phyloP scores from a whole-genome alignment of 148 eudicot species.

The Selenicereus undatus region DNA sequence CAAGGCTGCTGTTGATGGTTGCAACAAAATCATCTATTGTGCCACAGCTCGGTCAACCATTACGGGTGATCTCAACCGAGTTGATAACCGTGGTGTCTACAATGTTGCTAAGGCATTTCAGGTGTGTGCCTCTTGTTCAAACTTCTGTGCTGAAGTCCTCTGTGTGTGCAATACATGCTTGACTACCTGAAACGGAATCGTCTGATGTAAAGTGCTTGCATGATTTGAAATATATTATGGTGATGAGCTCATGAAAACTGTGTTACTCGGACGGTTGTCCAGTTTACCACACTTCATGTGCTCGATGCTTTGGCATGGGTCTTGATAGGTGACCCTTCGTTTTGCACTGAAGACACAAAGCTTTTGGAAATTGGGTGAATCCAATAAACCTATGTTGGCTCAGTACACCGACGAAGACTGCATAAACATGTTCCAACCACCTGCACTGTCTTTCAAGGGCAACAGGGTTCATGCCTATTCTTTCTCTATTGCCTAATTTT shows the following conservation, averaged over 20 bases:
- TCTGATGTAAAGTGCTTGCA: not conserved
- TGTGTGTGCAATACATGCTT: not conserved
- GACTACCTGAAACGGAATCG: not conserved
- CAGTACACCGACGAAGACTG: not conserved
- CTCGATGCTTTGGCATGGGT: no score
- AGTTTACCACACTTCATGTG: no score
- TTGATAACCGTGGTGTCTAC: slow-evolving; percentile 82
- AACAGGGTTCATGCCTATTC: no score
- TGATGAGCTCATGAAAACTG: no score
- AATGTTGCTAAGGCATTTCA: slow-evolving; percentile 87
- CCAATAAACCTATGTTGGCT: not conserved
- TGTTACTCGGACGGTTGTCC: no score
- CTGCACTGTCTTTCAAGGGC: no score
- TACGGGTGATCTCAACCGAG: slow-evolving; percentile 88
- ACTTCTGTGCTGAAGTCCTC: not conserved
- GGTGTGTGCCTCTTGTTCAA: slow-evolving; percentile 35
- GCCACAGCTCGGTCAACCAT: slow-evolving; percentile 97
- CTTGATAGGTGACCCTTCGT: not conserved
- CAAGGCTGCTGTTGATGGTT: slow-evolving; percentile 62
- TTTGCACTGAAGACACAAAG: not conserved
- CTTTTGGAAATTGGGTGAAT: not conserved
- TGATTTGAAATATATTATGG: not conserved
- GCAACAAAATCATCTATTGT: slow-evolving; percentile 87
- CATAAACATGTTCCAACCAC: no score
- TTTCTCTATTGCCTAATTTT: no score